phyloP scores from a whole-genome alignment of 768 basidiomycete species.

The Termitomyces titanicus region DNA sequence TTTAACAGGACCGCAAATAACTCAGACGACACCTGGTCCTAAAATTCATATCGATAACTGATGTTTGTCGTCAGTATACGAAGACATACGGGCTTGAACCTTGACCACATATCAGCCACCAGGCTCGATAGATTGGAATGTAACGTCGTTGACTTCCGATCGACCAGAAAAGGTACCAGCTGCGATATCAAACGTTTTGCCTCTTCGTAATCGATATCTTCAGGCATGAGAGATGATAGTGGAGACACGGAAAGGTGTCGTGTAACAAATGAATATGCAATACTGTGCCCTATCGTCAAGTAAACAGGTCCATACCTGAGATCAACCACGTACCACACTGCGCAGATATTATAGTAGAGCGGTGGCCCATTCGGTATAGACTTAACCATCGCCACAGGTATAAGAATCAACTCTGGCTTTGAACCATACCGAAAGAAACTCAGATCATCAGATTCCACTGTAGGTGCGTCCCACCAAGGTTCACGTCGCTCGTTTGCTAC shows the following conservation, averaged over 20 bases:
- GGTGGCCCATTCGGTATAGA: conserved; percentile 33
- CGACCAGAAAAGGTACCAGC: conserved; percentile 62
- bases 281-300: conserved; percentile 31
- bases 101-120: conserved; percentile 66
- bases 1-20: conserved; percentile 50
- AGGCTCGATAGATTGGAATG: conserved; percentile 47
- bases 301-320: neutral
- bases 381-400: conserved; percentile 44
- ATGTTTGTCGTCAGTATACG: neutral
- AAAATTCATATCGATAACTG: neutral
- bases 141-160: conserved; percentile 54
- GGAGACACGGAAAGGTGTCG: conserved; percentile 61
- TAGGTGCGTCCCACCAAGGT: conserved; percentile 72
- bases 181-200: conserved; percentile 45
- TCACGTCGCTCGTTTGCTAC: conserved; percentile 42
- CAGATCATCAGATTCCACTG: conserved; percentile 9
- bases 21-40: conserved; percentile 35
- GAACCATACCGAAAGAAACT: conserved; percentile 24
- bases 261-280: conserved; percentile 66
- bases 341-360: conserved; percentile 67
- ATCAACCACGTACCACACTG: conserved; percentile 52
- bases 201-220: conserved; percentile 41
- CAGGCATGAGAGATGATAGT: conserved; percentile 38
- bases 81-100: conserved; percentile 44
- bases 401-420: conserved; percentile 39